Evolutionary conservation across 148 eudicot species (phyloP).

Genomic region (Polygonum maritimum): DNA sequence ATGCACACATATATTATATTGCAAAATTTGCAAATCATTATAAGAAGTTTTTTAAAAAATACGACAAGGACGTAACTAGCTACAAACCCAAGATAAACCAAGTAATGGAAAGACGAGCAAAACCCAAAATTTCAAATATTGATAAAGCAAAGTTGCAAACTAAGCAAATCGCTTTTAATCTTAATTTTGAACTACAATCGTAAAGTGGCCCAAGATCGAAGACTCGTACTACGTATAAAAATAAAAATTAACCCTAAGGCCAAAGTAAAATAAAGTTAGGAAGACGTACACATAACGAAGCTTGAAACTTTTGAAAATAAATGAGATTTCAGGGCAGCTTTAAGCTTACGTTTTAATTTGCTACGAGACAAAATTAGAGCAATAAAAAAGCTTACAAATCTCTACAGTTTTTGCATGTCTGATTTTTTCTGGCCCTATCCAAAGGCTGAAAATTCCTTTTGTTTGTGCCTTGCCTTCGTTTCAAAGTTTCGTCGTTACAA

Average conservation of each 20-base stretch:
- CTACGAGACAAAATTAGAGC: not conserved
- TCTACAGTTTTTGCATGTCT: conserved; percentile 5
- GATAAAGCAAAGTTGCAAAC: not conserved
- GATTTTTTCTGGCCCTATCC: not conserved
- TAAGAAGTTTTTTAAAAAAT: not conserved
- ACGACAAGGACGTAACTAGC: not conserved
- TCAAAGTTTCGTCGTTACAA: not conserved
- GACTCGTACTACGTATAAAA: not conserved
- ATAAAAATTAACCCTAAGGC: not conserved
- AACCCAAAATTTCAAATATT: not conserved
- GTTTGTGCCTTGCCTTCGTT: not conserved
- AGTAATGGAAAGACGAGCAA: not conserved
- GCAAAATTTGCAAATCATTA: not conserved
- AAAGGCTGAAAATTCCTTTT: conserved; percentile 6
- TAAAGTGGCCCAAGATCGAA: not conserved
- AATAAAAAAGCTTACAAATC: not conserved
- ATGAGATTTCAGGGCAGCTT: not conserved
- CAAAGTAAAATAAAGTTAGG: not conserved
- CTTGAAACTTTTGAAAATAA: conserved; percentile 3
- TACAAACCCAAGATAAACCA: not conserved
- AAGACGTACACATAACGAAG: not conserved
- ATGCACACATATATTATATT: not conserved
- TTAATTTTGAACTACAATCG: conserved; percentile 3
- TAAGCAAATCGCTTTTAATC: not conserved
- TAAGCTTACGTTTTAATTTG: not conserved